Evolutionary conservation across 805 yeast genomes (phyloP), one percentile per base, ranked within the genome.

Genomic region (Naumovozyma dairenensis): DNA sequence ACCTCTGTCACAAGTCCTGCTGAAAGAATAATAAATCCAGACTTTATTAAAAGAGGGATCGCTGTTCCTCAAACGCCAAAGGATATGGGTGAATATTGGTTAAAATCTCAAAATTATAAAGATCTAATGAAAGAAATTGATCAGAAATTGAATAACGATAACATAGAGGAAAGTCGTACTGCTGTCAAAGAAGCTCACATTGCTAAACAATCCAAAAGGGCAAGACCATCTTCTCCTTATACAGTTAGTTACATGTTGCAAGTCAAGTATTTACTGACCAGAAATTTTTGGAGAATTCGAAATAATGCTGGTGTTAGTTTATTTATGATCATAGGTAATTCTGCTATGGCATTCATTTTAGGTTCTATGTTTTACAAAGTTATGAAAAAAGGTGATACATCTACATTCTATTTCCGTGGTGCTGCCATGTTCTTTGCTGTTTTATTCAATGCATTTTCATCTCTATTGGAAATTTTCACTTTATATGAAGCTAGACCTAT

Each of bases 391-490:
- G 25, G 34, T 6, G 53, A 48, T 19, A 67, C 80, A 1, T 53
- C 44, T 2, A 62, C 72, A 1, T 66, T 74, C 41, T 72, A 65
- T 52, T 61, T 56, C 43, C 60, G 83, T 48, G 66, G 74, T 44
- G 71, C 83, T 24, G 67, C 76, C 29, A 60, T 80, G 63, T 80
- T 79, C 59, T 77, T 76, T 53, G 74, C 77, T 13, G 63, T 71
- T 31, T 59, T 75, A 48, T 74, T 72, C 53, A 74, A 74, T 49
- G 74, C 79, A n/a, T 70, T 75, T 43, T 60, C 74, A n/a, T 72
- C 77, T 6, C 51, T 74, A 34, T 58, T 72, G 42, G 81, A 75
- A 55, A 64, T 75, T 38, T 59, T 70, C 49, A 43, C 71, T 1
- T 49, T 71, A 21, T 74, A 60, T 46, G 74, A 70, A 42, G 63